phyloP scores from a whole-genome alignment of 371 early-diverging fungal species.

The Syncephalastrum racemosum region DNA sequence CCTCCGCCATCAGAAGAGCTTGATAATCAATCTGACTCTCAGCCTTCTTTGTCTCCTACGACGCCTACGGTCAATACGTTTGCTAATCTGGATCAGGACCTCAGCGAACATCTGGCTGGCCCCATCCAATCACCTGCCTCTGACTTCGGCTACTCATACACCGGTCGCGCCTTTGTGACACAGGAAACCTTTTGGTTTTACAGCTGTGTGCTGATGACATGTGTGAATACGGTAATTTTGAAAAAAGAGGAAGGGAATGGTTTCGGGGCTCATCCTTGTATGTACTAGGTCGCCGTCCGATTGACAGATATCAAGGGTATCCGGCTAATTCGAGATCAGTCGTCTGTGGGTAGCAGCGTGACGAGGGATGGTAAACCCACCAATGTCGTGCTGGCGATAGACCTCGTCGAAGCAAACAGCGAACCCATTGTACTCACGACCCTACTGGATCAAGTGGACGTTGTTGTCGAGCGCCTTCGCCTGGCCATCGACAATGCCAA shows the following conservation, averaged over 20 bases:
- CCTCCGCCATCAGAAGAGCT: background rate
- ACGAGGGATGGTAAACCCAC: slow-evolving; percentile 28
- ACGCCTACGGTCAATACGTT: slow-evolving; percentile 19
- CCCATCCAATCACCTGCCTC: slow-evolving; percentile 28
- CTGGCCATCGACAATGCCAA: slow-evolving; percentile 46
- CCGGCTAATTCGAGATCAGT: slow-evolving; percentile 40
- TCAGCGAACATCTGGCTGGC: slow-evolving; percentile 28
- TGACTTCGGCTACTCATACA: slow-evolving; percentile 37
- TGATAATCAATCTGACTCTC: slow-evolving; percentile 10
- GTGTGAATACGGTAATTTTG: slow-evolving; percentile 38
- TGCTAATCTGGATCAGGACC: slow-evolving; percentile 28
- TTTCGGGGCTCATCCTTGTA: background rate
- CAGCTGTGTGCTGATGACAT: slow-evolving; percentile 43
- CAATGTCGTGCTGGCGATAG: slow-evolving; percentile 39
- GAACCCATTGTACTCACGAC: slow-evolving; percentile 37
- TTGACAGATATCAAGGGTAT: slow-evolving; percentile 34
- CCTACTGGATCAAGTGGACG: slow-evolving; percentile 43
- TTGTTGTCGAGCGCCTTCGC: slow-evolving; percentile 35
- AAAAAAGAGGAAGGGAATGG: background rate
- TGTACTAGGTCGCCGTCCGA: slow-evolving; percentile 28
- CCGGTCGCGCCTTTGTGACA: slow-evolving; percentile 44
- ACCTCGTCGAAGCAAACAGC: slow-evolving; percentile 20
- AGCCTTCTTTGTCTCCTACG: slow-evolving; percentile 17
- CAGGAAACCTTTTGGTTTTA: slow-evolving; percentile 53
- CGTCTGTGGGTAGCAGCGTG: slow-evolving; percentile 16